A percentile compares a stretch with the other conserved stretches of the same genome.
These are phyloP conservation scores for Globisporangium mamillatum DNA, from an alignment of 352 stramenopile species.

Conservation along the genomic window DNA sequence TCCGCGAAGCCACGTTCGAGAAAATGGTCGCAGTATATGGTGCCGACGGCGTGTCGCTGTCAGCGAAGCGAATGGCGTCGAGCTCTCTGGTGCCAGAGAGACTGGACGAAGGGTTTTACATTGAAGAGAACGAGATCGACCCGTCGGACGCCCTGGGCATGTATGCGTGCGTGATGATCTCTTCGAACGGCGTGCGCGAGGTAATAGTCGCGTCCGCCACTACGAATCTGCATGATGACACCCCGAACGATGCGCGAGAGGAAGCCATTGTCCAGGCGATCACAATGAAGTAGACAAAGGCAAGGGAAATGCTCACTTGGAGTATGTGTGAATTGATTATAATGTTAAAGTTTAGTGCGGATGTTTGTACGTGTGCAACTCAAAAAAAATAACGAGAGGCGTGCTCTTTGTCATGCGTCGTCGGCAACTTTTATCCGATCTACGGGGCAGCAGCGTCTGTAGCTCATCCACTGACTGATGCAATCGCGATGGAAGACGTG, in stretches of 20 bases:
- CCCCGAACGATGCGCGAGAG: constrained; percentile 37
- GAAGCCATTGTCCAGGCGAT: constrained; percentile 52
- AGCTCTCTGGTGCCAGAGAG: constrained; percentile 33
- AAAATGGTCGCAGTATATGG: constrained; percentile 49
- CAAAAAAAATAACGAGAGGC: not conserved
- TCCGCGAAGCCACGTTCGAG: constrained; percentile 61
- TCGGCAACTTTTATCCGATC: constrained; percentile 19
- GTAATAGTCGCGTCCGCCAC: constrained; percentile 20
- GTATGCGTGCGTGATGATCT: constrained; percentile 48
- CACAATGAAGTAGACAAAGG: constrained; percentile 21
- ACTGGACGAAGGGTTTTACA: constrained; percentile 46
- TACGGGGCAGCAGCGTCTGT: constrained; percentile 32
- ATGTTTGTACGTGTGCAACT: not conserved
- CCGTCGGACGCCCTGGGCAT: constrained; percentile 23
- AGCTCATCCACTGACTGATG: constrained; percentile 24
- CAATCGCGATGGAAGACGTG: constrained; percentile 33
- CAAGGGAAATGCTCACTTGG: not conserved
- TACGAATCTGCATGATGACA: constrained; percentile 20
- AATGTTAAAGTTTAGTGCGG: not conserved
- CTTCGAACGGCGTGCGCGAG: constrained; percentile 55
- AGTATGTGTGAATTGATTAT: not conserved
- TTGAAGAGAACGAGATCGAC: constrained; percentile 49
- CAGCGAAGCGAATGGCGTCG: constrained; percentile 31
- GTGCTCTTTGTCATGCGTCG: not conserved
- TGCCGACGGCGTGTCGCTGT: constrained; percentile 40